Evolutionary conservation across 2,329 filamentous ascomycete genomes (phyloP).

Genomic region (Fusarium lyarnte): DNA sequence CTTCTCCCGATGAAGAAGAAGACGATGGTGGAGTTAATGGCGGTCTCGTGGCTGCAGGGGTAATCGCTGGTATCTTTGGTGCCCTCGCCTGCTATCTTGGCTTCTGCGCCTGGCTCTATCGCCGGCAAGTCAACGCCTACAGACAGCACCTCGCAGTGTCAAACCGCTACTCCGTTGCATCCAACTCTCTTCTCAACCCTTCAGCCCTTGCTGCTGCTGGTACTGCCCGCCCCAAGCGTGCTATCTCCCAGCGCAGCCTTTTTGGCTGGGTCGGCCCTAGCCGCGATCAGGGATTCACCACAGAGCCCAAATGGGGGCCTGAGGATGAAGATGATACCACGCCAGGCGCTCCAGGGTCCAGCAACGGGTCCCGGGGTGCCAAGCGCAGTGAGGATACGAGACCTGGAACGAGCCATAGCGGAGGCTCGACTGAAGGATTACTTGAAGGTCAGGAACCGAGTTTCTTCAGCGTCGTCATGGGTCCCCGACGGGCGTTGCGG

Average conservation of each 20-base stretch:
- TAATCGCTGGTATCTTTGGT: conserved; percentile 73
- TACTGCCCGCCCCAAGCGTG: conserved; percentile 14
- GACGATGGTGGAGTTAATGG: conserved; percentile 41
- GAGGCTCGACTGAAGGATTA: conserved; percentile 60
- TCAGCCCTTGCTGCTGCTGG: not conserved
- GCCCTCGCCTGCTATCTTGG: conserved; percentile 71
- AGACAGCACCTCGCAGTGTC: conserved; percentile 73
- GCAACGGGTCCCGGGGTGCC: conserved; percentile 33
- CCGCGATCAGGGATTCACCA: conserved; percentile 29
- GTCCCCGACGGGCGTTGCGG: conserved; percentile 72
- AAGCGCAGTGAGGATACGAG: conserved; percentile 43
- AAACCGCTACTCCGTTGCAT: conserved; percentile 63
- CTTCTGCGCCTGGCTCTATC: conserved; percentile 78
- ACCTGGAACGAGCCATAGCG: conserved; percentile 40
- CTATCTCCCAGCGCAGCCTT: conserved; percentile 37
- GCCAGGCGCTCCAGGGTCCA: conserved; percentile 36
- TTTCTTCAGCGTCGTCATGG: conserved; percentile 76
- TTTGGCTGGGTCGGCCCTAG: conserved; percentile 48
- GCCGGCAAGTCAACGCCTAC: conserved; percentile 75
- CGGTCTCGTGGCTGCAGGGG: conserved; percentile 58
- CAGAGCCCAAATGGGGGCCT: conserved; percentile 46
- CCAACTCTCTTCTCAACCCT: conserved; percentile 51
- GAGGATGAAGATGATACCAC: conserved; percentile 39
- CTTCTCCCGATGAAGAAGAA: conserved; percentile 1
- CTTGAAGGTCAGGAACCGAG: conserved; percentile 72